A percentile compares a stretch with the other conserved stretches of the same genome.
Evolutionary conservation across 306 rosid genomes (phyloP).

Genomic region (Comarum palustre): DNA sequence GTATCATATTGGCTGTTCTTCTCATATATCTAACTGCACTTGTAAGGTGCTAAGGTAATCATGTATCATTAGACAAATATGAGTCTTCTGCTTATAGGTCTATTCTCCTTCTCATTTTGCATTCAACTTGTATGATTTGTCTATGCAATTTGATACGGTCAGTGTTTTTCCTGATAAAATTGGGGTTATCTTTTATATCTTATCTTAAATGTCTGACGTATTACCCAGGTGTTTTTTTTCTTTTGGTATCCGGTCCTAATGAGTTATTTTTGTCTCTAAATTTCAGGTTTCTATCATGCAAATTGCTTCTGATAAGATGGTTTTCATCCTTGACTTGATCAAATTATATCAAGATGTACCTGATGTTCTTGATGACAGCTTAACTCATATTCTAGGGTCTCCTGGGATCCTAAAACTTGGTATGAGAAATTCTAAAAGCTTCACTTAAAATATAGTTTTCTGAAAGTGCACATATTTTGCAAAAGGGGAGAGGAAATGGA

Average conservation of each 20-base stretch:
- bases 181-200: not conserved
- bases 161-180: not conserved
- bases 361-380: constrained; percentile 51
- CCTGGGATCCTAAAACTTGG: constrained; percentile 86
- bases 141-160: not conserved
- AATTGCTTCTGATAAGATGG: constrained; percentile 76
- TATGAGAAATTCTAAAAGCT: constrained; percentile 35
- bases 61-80: not conserved
- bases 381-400: constrained; percentile 71
- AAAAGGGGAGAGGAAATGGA: not conserved
- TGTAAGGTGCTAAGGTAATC: not conserved
- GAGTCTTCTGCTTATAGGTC: not conserved
- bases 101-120: not conserved
- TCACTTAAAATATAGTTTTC: not conserved
- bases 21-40: constrained; percentile 12
- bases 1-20: not conserved
- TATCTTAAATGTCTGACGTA: not conserved
- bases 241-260: not conserved
- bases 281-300: constrained; percentile 97
- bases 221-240: not conserved
- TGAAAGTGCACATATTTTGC: not conserved
- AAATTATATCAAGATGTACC: constrained; percentile 68
- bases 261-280: constrained; percentile 12
- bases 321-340: constrained; percentile 74
- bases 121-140: not conserved